Percentiles rank a stretch among this genome's conserved stretches.
Conservation (phyloP, 768 basidiomycete species). For the Amanita fuliginea region DNA sequence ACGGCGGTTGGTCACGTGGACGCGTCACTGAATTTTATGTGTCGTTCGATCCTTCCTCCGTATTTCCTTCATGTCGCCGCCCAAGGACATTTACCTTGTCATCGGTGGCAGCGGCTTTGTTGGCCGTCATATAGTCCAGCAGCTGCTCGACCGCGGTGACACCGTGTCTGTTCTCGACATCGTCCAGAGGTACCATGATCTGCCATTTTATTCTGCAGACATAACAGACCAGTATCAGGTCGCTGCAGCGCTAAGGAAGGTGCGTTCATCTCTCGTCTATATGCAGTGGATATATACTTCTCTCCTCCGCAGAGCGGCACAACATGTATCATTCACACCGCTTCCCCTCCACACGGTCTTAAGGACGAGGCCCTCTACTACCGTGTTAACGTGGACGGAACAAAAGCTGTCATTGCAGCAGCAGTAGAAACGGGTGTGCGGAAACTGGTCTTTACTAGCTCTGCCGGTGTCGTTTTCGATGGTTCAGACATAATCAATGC, state of each 20-base stretch:
- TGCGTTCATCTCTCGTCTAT: conserved; percentile 19
- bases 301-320: conserved; percentile 47
- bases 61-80: conserved; percentile 12
- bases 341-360: conserved; percentile 62
- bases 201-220: conserved; percentile 83
- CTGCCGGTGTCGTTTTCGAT: conserved; percentile 84
- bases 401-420: conserved; percentile 73
- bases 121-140: conserved; percentile 84
- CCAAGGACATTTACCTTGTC: conserved; percentile 72
- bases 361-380: conserved; percentile 66
- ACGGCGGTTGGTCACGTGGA: conserved; percentile 25
- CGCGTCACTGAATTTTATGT: conserved; percentile 16
- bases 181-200: conserved; percentile 81
- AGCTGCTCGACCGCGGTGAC: conserved; percentile 69
- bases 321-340: conserved; percentile 93
- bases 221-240: conserved; percentile 72
- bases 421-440: conserved; percentile 60
- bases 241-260: conserved; percentile 62
- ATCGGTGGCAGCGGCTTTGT: conserved; percentile 93
- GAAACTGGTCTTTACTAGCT: conserved; percentile 92
- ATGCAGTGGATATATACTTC: conserved; percentile 6
- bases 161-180: conserved; percentile 83
- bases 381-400: conserved; percentile 93
- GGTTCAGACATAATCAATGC: conserved; percentile 71
- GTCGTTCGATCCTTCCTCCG: neutral